phyloP scores from a whole-genome alignment of 352 stramenopile species.

The Phytophthora fragariaefolia region DNA sequence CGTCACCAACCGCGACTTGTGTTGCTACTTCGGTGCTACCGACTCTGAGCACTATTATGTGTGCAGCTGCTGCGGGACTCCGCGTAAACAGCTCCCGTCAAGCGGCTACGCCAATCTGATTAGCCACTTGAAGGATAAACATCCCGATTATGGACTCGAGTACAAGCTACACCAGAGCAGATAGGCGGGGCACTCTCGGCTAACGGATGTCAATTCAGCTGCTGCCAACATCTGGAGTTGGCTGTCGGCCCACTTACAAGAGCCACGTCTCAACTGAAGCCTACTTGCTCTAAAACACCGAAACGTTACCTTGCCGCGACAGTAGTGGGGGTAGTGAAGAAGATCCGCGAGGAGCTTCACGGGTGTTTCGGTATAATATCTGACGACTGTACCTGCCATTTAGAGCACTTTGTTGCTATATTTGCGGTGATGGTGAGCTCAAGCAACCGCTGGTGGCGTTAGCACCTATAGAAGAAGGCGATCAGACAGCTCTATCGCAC shows the following conservation, averaged over 20 bases:
- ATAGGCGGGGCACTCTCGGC: background rate
- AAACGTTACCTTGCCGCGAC: background rate
- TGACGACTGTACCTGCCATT: background rate
- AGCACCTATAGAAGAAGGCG: conserved; percentile 1
- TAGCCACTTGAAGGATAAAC: conserved; percentile 12
- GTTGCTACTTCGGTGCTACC: background rate
- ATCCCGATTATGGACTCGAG: background rate
- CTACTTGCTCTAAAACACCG: conserved; percentile 12
- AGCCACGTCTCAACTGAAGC: background rate
- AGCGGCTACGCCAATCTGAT: conserved; percentile 14
- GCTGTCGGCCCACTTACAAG: conserved; percentile 2
- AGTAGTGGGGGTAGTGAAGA: background rate
- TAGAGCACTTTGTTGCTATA: background rate
- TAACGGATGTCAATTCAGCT: background rate
- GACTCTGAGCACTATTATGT: conserved; percentile 5
- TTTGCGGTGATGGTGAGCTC: background rate
- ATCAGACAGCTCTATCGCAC: background rate
- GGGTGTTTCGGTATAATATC: background rate
- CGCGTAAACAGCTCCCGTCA: background rate
- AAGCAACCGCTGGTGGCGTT: background rate
- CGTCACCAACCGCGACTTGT: conserved; percentile 17
- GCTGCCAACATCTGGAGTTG: background rate
- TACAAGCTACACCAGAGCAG: background rate
- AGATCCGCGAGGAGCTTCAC: background rate
- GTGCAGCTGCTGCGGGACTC: conserved; percentile 4